phyloP scores from a whole-genome alignment of 2,329 filamentous ascomycete genomes.

The Aureobasidium melanogenum region DNA sequence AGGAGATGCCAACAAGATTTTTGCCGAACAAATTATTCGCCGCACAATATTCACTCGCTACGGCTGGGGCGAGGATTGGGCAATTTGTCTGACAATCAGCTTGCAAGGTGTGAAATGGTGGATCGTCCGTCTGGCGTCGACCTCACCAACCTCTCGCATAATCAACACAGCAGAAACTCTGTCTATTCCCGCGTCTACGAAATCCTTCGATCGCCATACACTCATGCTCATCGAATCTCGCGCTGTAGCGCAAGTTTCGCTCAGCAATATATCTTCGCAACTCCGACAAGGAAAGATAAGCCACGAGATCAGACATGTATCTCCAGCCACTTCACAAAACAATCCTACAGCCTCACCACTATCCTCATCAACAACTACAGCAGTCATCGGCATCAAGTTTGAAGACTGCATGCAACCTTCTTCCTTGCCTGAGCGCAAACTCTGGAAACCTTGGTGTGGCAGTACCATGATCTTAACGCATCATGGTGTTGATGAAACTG shows the following conservation, averaged over 20 bases:
- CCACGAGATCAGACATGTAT: conserved; percentile 13
- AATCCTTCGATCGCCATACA: conserved; percentile 14
- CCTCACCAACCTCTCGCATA: conserved; percentile 8
- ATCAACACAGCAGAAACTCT: conserved; percentile 18
- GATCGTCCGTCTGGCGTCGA: conserved; percentile 54
- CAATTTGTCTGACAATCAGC: conserved; percentile 61
- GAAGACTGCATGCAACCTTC: conserved; percentile 3
- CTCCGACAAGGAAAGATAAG: conserved; percentile 18
- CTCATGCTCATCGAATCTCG: conserved; percentile 29
- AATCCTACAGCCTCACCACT: conserved; percentile 12
- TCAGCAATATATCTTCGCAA: conserved; percentile 20
- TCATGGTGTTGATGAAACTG: conserved; percentile 14
- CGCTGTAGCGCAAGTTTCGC: conserved; percentile 28
- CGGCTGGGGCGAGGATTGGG: conserved; percentile 67
- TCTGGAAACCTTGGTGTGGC: conserved; percentile 8
- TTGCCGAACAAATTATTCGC: conserved; percentile 55
- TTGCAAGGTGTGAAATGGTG: conserved; percentile 71
- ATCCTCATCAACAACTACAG: conserved; percentile 10
- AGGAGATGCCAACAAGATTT: conserved; percentile 52
- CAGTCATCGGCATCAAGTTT: conserved; percentile 12
- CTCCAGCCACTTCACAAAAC: neutral
- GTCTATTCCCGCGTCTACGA: neutral
- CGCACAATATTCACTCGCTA: conserved; percentile 60
- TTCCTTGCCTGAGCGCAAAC: neutral
- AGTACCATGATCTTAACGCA: conserved; percentile 19